Evolutionary conservation across 345 rosid genomes (phyloP).

Genomic region (Eucalyptus curtisii): DNA sequence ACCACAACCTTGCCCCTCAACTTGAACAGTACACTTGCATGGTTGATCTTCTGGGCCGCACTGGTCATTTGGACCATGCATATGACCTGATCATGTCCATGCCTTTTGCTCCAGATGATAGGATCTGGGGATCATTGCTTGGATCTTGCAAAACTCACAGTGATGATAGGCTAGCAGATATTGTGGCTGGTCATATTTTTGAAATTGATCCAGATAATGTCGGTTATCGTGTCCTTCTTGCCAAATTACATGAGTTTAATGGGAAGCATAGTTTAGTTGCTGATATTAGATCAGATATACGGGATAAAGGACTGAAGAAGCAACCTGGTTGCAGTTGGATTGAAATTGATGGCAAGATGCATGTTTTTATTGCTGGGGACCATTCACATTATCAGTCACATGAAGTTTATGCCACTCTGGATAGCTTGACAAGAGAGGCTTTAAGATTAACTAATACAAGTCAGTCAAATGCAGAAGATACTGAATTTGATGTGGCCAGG

Average conservation of each 20-base stretch:
- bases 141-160: slow-evolving; percentile 33
- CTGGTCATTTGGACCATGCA: slow-evolving; percentile 26
- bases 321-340: slow-evolving; percentile 48
- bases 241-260: slow-evolving; percentile 26
- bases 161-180: slow-evolving; percentile 16
- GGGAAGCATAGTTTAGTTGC: slow-evolving; percentile 6
- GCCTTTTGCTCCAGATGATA: slow-evolving; percentile 31
- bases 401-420: slow-evolving; percentile 11
- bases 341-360: slow-evolving; percentile 14
- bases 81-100: slow-evolving; percentile 24
- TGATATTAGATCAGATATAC: slow-evolving; percentile 16
- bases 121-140: slow-evolving; percentile 37
- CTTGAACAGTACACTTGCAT: slow-evolving; percentile 41
- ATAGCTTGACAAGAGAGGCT: slow-evolving; percentile 13
- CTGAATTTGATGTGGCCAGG: background rate
- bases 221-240: slow-evolving; percentile 26
- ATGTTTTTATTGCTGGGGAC: slow-evolving; percentile 18
- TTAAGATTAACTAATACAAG: slow-evolving; percentile 11
- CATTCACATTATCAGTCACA: slow-evolving; percentile 10
- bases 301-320: slow-evolving; percentile 20
- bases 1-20: slow-evolving; percentile 23
- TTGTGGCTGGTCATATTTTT: slow-evolving; percentile 22
- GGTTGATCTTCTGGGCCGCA: slow-evolving; percentile 36
- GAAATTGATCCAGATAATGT: slow-evolving; percentile 10
- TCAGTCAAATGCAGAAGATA: background rate